phyloP scores from a whole-genome alignment of 2,329 filamentous ascomycete genomes.

The Exophiala dermatitidis region DNA sequence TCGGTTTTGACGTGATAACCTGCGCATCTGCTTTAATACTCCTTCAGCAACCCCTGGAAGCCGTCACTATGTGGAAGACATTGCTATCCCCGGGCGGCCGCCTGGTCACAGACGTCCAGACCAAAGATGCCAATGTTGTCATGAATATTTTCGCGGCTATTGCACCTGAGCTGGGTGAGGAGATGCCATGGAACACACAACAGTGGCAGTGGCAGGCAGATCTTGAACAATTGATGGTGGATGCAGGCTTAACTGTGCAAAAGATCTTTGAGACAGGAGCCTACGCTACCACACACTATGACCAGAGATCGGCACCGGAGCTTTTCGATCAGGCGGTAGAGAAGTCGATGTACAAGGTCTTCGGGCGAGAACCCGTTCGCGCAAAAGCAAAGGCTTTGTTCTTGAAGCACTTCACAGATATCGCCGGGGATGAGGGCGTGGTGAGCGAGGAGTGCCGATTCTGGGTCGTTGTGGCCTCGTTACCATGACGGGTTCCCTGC shows the following conservation, averaged over 20 bases:
- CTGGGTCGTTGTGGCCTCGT: slow-evolving; percentile 14
- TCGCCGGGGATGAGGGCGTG: not conserved
- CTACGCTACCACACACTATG: slow-evolving; percentile 7
- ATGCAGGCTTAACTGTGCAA: slow-evolving; percentile 14
- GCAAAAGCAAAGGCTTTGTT: slow-evolving; percentile 10
- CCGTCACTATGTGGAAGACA: slow-evolving; percentile 14
- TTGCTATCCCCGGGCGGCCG: slow-evolving; percentile 10
- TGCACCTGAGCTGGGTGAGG: not conserved
- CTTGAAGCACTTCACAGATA: slow-evolving; percentile 1
- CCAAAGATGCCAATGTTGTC: slow-evolving; percentile 13
- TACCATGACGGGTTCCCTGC: not conserved
- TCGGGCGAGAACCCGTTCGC: slow-evolving; percentile 4
- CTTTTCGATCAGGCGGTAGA: slow-evolving; percentile 13
- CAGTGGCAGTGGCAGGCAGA: slow-evolving; percentile 2
- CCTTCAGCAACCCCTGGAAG: slow-evolving; percentile 9
- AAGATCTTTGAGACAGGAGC: slow-evolving; percentile 13
- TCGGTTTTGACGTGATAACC: slow-evolving; percentile 18
- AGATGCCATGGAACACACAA: slow-evolving; percentile 8
- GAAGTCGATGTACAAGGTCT: slow-evolving; percentile 14
- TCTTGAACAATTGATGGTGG: slow-evolving; percentile 6
- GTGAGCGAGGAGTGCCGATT: slow-evolving; percentile 12
- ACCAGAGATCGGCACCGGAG: not conserved
- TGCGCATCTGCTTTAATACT: slow-evolving; percentile 19
- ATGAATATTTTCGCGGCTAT: slow-evolving; percentile 16
- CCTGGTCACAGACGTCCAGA: slow-evolving; percentile 21